Evolutionary conservation across 768 basidiomycete species (phyloP).

Genomic region (Dentipellis fragilis): DNA sequence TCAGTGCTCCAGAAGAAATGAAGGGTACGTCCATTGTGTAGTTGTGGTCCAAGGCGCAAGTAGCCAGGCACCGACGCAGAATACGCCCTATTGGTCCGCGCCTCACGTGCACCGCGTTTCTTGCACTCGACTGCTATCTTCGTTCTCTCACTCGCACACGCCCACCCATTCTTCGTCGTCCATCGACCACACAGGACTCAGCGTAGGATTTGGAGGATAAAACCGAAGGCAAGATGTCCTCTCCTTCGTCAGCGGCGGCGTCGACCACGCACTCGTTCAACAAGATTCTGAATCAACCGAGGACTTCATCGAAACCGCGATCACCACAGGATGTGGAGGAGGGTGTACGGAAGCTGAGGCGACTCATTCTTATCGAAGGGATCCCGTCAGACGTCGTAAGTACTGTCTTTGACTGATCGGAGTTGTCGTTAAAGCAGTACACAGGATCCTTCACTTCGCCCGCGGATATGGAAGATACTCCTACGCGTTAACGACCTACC

Average conservation of each 20-base stretch:
- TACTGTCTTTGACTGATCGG: conserved; percentile 9
- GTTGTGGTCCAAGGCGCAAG: too few relatives aligned
- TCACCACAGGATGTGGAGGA: conserved; percentile 64
- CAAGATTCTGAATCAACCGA: conserved; percentile 69
- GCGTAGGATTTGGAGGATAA: neutral
- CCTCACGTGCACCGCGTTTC: too few relatives aligned
- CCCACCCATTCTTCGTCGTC: neutral
- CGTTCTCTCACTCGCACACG: too few relatives aligned
- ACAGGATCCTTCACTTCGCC: conserved; percentile 82
- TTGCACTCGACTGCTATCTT: too few relatives aligned
- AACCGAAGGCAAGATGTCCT: neutral
- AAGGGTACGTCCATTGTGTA: conserved; percentile 66
- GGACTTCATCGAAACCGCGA: conserved; percentile 51
- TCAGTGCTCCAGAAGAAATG: conserved; percentile 67
- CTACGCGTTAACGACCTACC: conserved; percentile 72
- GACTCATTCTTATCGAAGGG: conserved; percentile 85
- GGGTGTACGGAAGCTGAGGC: conserved; percentile 73
- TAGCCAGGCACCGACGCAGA: too few relatives aligned
- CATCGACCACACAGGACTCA: neutral
- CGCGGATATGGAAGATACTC: conserved; percentile 91
- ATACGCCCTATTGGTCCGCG: too few relatives aligned
- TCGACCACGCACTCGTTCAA: conserved; percentile 65
- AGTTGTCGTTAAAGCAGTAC: neutral
- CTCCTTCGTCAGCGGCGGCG: conserved; percentile 15
- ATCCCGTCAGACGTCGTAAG: conserved; percentile 71